These are phyloP conservation scores for Chaetomiaceae sp. DNA, from an alignment of 2,329 filamentous ascomycete genomes.

Conservation along the genomic window DNA sequence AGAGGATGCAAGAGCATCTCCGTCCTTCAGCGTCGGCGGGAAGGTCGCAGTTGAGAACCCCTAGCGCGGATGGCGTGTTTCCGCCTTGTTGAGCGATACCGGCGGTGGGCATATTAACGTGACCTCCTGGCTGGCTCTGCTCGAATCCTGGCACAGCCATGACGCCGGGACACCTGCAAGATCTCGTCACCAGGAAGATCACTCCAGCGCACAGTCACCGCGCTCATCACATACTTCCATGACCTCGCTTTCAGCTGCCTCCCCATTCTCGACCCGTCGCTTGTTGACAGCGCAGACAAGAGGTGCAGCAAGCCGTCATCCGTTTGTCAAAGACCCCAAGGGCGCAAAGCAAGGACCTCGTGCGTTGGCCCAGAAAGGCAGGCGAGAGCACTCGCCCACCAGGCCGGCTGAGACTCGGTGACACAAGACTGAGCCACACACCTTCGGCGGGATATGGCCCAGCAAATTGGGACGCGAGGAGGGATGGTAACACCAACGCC, in stretches of 20 bases:
- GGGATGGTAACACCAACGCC: not conserved
- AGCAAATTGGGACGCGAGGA: not conserved
- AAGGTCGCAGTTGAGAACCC: not conserved
- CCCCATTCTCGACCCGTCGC: no score
- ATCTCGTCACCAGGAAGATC: no score
- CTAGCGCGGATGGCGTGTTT: slow-evolving; percentile 12
- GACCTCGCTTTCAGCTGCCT: no score
- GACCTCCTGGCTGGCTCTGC: not conserved
- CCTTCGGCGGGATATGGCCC: not conserved
- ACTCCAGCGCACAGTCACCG: no score
- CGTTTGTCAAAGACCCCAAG: not conserved
- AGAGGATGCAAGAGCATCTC: no score
- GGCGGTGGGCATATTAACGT: not conserved
- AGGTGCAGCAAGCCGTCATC: not conserved
- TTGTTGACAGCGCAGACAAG: no score
- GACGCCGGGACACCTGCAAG: no score
- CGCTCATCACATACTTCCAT: no score
- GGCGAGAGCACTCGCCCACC: not conserved
- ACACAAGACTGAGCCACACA: not conserved
- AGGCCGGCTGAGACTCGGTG: not conserved
- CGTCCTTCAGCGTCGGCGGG: not conserved
- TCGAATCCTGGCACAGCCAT: not conserved
- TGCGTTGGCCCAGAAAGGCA: not conserved
- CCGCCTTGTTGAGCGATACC: slow-evolving; percentile 5
- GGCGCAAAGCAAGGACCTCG: not conserved